Evolutionary conservation across 1,139 yeast genomes (phyloP), one percentile per base, ranked within the genome.

Genomic region (Pneumocystis wakefieldiae): DNA sequence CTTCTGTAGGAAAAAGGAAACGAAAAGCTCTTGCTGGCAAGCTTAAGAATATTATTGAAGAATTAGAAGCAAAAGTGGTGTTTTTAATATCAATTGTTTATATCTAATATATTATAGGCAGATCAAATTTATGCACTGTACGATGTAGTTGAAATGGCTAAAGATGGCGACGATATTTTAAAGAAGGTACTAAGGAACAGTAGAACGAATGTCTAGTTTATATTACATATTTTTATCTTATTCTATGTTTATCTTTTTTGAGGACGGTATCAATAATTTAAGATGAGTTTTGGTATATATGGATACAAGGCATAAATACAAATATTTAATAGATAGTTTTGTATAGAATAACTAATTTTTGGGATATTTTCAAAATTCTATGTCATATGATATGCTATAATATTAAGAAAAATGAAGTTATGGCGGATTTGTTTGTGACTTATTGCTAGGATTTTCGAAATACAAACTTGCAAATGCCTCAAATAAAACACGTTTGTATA

Each of bases 381-480:
- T 57, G 15, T 57, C 14, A 57, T 29, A 37, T 37, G 29, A 37
- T 39, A 19, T 57, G 10, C 14, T 37, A 57, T 57, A 39, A 57
- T 57, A 57, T 37, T 57, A 24, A 48, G 19, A 48, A 48, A 48
- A 48, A 12, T 48, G n/a, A 48, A 10, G 28, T 48, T n/a, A 48
- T 8, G 28, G 14, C 3, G 15, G 15, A 24, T 48, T 48, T 24
- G 19, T 19, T 48, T 48, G 15, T 48, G 32, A 24, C 19, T 48
- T 48, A 17, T 41, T 41, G 8, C 6, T 32, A 12, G 7, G 4
- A 48, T 48, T 24, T 24, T 48, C 55, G 73, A 96, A 89, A 24
- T 89, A 92, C 66, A 92, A 77, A 0, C 97, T 97, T 76, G 85
- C 82, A 70, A 91, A 91, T 12, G 97, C 97, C 69, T 87, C 94